These are phyloP conservation scores for Leptodermis oblonga DNA, from an alignment of 257 asterid species.

Conservation along the genomic window DNA sequence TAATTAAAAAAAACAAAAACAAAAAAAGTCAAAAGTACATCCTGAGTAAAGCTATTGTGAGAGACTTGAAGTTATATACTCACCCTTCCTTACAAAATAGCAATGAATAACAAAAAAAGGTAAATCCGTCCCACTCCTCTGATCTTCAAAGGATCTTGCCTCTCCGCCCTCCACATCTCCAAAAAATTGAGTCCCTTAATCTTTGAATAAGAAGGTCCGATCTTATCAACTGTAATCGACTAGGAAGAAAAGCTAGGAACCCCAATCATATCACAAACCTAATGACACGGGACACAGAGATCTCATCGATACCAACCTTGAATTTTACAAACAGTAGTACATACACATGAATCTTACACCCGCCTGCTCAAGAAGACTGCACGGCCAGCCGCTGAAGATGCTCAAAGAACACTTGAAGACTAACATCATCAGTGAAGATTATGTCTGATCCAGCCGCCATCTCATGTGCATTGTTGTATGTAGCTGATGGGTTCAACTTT, in stretches of 20 bases:
- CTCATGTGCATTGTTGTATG: slow-evolving; percentile 75
- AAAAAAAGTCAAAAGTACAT: not conserved
- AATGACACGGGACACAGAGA: slow-evolving; percentile 4
- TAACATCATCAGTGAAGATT: slow-evolving; percentile 92
- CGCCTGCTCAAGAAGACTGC: slow-evolving; percentile 72
- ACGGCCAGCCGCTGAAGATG: slow-evolving; percentile 96
- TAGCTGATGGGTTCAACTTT: slow-evolving; percentile 95
- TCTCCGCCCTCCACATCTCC: slow-evolving; percentile 13
- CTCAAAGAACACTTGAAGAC: slow-evolving; percentile 84
- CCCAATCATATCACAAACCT: slow-evolving; percentile 11
- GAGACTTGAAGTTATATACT: not conserved
- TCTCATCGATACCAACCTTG: not conserved
- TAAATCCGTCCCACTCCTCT: not conserved
- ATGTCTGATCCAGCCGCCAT: slow-evolving; percentile 86
- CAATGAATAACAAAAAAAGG: slow-evolving; percentile 5
- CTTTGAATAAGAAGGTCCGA: slow-evolving; percentile 17
- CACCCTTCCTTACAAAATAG: not conserved
- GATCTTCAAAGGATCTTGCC: slow-evolving; percentile 9
- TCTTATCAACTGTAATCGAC: slow-evolving; percentile 19
- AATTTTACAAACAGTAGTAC: slow-evolving; percentile 14
- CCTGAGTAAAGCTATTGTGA: not conserved
- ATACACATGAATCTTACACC: slow-evolving; percentile 4
- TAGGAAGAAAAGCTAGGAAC: slow-evolving; percentile 6
- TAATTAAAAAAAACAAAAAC: not conserved
- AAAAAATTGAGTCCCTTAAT: slow-evolving; percentile 19